Percentiles rank a stretch among this genome's conserved stretches.
These are phyloP conservation scores for Alternaria brassicicola DNA, from an alignment of 2,329 filamentous ascomycete genomes.

Conservation along the genomic window DNA sequence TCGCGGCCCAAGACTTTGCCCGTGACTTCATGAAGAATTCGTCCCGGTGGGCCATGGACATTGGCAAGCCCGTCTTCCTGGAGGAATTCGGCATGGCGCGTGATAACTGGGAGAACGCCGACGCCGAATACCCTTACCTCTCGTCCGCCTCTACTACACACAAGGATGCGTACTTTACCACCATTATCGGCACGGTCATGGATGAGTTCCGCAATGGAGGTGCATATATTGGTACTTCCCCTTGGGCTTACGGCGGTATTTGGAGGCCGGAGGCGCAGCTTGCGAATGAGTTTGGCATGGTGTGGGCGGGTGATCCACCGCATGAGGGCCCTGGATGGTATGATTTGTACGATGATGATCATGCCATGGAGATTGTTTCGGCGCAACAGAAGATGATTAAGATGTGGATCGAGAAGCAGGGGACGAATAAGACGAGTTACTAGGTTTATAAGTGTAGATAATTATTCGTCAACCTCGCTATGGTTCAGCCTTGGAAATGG, in stretches of 20 bases:
- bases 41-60: conserved; percentile 43
- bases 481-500: too few species aligned
- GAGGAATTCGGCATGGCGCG: conserved; percentile 52
- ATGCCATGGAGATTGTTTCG: conserved; percentile 47
- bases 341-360: conserved; percentile 48
- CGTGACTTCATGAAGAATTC: conserved; percentile 43
- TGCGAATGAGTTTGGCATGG: conserved; percentile 48
- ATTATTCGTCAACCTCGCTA: too few species aligned
- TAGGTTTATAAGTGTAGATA: background rate
- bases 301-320: conserved; percentile 51
- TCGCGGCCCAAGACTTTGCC: conserved; percentile 46
- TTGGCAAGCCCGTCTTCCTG: conserved; percentile 48
- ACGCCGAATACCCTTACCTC: conserved; percentile 47
- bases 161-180: conserved; percentile 49
- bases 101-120: conserved; percentile 49
- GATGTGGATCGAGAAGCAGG: conserved; percentile 35
- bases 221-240: conserved; percentile 47
- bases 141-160: conserved; percentile 44
- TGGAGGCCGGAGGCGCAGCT: conserved; percentile 49
- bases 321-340: conserved; percentile 51
- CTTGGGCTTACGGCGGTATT: conserved; percentile 51
- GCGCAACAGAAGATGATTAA: conserved; percentile 42
- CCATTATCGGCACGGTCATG: conserved; percentile 47
- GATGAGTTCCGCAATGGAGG: conserved; percentile 44
- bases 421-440: background rate